Evolutionary conservation across 768 basidiomycete genomes (phyloP).

Genomic region (Inosperma sp.): DNA sequence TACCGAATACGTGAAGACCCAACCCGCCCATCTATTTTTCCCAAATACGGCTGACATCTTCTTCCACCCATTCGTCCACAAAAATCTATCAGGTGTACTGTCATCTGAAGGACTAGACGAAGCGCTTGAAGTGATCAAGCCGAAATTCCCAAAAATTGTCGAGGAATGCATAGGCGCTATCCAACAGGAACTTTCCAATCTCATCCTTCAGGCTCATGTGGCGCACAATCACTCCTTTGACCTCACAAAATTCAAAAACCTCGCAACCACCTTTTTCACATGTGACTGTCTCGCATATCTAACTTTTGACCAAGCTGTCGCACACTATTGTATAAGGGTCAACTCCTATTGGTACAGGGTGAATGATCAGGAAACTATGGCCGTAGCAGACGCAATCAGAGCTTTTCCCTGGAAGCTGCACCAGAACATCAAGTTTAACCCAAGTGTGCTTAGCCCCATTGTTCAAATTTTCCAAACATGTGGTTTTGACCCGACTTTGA

Average conservation of each 20-base stretch:
- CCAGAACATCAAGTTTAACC: neutral
- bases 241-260: neutral
- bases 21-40: neutral
- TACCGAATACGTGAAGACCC: neutral
- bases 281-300: neutral
- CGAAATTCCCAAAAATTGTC: neutral
- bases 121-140: neutral
- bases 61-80: neutral
- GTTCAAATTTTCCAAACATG: neutral
- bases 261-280: conserved; percentile 1
- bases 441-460: neutral
- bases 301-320: neutral
- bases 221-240: neutral
- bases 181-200: neutral
- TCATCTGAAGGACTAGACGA: neutral
- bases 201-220: neutral
- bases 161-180: neutral
- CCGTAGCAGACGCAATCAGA: neutral
- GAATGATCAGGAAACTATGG: neutral
- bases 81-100: neutral
- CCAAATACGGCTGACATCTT: conserved; percentile 3
- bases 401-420: neutral
- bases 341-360: neutral
- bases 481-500: conserved; percentile 4
- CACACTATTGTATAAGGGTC: neutral